A percentile compares a stretch with the other conserved stretches of the same genome.
Conservation (phyloP, 805 yeast genomes). For the Hanseniaspora jakobsenii region DNA sequence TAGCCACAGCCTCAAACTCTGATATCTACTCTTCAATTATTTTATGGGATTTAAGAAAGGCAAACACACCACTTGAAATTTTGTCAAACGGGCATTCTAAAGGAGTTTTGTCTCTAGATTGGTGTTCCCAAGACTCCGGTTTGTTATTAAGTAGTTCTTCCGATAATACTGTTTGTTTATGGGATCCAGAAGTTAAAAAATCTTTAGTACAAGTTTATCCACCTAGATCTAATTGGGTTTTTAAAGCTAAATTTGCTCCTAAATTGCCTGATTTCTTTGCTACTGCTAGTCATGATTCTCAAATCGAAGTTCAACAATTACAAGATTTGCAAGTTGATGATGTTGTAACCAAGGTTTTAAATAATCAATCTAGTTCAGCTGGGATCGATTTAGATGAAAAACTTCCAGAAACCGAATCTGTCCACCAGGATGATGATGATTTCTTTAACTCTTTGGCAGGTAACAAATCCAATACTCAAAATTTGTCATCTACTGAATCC, state of each 20-base stretch:
- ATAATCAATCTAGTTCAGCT: conserved; percentile 16
- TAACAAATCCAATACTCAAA: too few relatives aligned
- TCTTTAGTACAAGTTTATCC: conserved; percentile 79
- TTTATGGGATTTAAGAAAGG: conserved; percentile 89
- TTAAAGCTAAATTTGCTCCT: conserved; percentile 80
- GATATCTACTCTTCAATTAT: conserved; percentile 70
- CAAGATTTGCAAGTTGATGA: conserved; percentile 43
- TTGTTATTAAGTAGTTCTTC: conserved; percentile 82
- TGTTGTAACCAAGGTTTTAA: conserved; percentile 23
- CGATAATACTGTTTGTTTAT: conserved; percentile 73
- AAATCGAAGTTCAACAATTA: conserved; percentile 64
- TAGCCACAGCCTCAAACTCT: conserved; percentile 76
- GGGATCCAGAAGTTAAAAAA: conserved; percentile 61
- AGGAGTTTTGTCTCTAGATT: conserved; percentile 82
- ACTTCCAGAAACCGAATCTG: conserved; percentile 24
- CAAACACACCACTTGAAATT: conserved; percentile 74
- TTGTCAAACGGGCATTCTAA: conserved; percentile 63
- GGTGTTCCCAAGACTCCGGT: conserved; percentile 77
- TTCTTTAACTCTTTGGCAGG: conserved; percentile 66
- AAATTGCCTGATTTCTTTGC: conserved; percentile 81
- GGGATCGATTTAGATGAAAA: conserved; percentile 20
- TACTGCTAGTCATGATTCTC: conserved; percentile 77
- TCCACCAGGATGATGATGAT: conserved; percentile 46
- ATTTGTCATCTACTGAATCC: too few relatives aligned
- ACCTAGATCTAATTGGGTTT: conserved; percentile 85